Base-by-base conservation (phyloP, 2,329 filamentous ascomycete species). In the Epichloe aotearoae region DNA sequence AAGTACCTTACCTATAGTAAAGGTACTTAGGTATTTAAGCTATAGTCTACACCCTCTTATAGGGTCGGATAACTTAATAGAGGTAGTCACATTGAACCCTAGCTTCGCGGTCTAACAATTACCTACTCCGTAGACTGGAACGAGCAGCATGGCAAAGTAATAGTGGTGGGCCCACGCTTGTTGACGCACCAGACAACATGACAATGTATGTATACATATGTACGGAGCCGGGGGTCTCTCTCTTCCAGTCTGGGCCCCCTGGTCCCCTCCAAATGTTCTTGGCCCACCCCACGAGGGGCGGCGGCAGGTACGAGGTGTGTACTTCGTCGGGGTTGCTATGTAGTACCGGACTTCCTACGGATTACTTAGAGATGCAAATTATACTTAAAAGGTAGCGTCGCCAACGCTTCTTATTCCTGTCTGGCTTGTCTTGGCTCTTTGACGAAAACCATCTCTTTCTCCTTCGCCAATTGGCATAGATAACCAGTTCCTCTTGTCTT, bases 221-320 rank as follows among this genome's bases (percentile, higher is more conserved):
- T n/a, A n/a, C n/a, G n/a, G n/a, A n/a, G 40, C 42, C 23, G 23
- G 23, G 23, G 6, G 6, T 26, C 26, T 26, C 26, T 26, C 26
- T 26, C 26, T 26, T 26, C 26, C 23, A 47, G 44, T 40, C 47
- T 50, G 23, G 48, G 44, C 30, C 38, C 43, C 50, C 50, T 34
- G 36, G 45, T 45, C 47, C 39, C 8, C 26, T 30, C 40, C 38
- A 36, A 40, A 20, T 14, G 3, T 17, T 43, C 51, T 45, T 42
- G 46, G 46, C 46, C 46, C 54, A 46, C 50, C 50, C 46, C 50
- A 47, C 51, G 48, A 48, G 53, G 51, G 49, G 47, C 50, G 46
- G 50, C 48, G 50, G 46, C 49, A 52, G 52, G 54, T 51, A 53
- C 54, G 51, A 56, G 54, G 47, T 34, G 54, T 54, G 50, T 51